phyloP scores from a whole-genome alignment of 2,329 filamentous ascomycete genomes.

The Nemania bipapillata region DNA sequence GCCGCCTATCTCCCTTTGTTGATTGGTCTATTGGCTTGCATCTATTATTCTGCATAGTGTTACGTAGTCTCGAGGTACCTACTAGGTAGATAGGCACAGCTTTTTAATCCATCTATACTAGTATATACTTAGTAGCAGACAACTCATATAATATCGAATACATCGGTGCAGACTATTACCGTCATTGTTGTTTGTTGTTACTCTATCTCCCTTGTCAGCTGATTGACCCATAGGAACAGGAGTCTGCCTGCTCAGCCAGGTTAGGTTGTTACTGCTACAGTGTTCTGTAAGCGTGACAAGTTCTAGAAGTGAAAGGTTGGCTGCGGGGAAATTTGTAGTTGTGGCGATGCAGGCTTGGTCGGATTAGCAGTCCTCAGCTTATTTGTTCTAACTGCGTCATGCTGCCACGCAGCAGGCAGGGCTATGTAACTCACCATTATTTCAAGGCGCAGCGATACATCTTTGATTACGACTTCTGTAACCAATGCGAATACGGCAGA shows the following conservation, averaged over 20 bases:
- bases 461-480: constrained; percentile 14
- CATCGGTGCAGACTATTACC: too few relatives aligned
- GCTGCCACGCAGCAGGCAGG: constrained; percentile 15
- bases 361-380: background rate
- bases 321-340: constrained; percentile 19
- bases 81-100: too few relatives aligned
- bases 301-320: constrained; percentile 21
- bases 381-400: constrained; percentile 21
- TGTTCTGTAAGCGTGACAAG: background rate
- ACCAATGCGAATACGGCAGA: background rate
- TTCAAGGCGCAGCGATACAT: constrained; percentile 43
- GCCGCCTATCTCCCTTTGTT: too few relatives aligned
- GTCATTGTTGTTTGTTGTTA: too few relatives aligned
- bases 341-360: constrained; percentile 33
- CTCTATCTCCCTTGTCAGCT: constrained; percentile 20
- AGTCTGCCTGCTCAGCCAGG: constrained; percentile 28
- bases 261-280: constrained; percentile 12
- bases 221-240: background rate
- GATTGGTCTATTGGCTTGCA: too few relatives aligned
- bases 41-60: too few relatives aligned
- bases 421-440: constrained; percentile 42
- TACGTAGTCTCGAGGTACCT: too few relatives aligned
- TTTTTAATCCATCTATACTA: too few relatives aligned
- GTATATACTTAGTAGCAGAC: too few relatives aligned
- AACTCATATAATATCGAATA: constrained; percentile 10